These are phyloP conservation scores for Vitis rupestris DNA, from an alignment of 164 flowering plant genomes.

Conservation along the genomic window DNA sequence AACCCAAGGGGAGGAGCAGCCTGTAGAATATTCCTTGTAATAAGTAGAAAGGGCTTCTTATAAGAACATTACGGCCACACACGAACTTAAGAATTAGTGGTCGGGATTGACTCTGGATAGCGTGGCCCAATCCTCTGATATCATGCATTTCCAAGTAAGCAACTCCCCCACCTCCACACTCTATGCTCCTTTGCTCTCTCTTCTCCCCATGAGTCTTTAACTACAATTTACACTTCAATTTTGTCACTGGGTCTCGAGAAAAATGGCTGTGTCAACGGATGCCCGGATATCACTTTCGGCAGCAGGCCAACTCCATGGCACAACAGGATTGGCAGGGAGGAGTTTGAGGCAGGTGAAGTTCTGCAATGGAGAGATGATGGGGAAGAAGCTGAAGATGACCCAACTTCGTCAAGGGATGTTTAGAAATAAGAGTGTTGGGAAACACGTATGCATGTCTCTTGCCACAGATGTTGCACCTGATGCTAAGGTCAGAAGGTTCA, in stretches of 20 bases:
- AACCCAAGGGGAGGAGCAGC: neutral
- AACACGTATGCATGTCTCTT: constrained; percentile 48
- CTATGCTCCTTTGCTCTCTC: neutral
- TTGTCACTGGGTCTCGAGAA: constrained; percentile 8
- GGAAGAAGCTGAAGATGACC: constrained; percentile 44
- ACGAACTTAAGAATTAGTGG: constrained; percentile 46
- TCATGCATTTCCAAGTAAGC: constrained; percentile 26
- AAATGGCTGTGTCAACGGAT: constrained; percentile 54
- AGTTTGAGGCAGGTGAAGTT: constrained; percentile 36
- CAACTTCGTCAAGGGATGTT: neutral
- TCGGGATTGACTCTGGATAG: constrained; percentile 44
- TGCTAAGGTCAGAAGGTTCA: constrained; percentile 42
- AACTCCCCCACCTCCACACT: neutral
- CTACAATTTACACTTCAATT: constrained; percentile 7
- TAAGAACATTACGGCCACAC: constrained; percentile 5
- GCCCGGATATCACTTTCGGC: constrained; percentile 54
- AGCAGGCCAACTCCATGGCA: constrained; percentile 32
- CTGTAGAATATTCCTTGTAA: neutral
- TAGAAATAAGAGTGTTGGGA: constrained; percentile 12
- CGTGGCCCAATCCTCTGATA: constrained; percentile 33
- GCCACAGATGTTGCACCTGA: constrained; percentile 41
- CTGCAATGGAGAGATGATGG: constrained; percentile 74
- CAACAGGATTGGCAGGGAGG: constrained; percentile 28
- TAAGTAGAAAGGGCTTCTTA: too few relatives aligned
- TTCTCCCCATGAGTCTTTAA: neutral